Conservation (phyloP, 2,329 filamentous ascomycete genomes). For the Lecanicillium sp. region DNA sequence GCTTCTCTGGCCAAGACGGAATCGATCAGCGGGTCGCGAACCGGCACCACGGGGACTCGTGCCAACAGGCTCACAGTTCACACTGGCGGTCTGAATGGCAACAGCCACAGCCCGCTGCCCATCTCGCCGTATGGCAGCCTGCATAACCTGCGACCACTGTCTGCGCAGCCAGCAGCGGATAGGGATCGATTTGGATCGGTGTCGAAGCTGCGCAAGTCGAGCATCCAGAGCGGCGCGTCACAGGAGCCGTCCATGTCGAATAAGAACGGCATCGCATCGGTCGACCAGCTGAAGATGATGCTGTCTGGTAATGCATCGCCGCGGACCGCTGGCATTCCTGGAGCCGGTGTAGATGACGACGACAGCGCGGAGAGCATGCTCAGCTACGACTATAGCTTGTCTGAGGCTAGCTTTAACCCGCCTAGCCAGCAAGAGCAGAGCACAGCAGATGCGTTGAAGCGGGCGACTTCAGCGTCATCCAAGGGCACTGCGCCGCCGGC, state of each 20-base stretch:
- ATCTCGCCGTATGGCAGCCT: constrained; percentile 42
- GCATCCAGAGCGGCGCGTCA: constrained; percentile 42
- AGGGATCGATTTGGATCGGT: constrained; percentile 22
- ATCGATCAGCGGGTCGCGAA: constrained; percentile 68
- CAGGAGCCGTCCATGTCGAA: constrained; percentile 33
- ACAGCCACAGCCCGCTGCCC: constrained; percentile 29
- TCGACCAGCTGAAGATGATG: constrained; percentile 56
- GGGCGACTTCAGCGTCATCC: constrained; percentile 26
- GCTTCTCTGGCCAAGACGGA: constrained; percentile 62
- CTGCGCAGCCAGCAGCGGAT: constrained; percentile 29
- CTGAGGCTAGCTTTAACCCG: constrained; percentile 55
- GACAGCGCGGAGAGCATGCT: constrained; percentile 61
- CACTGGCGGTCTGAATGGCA: constrained; percentile 28
- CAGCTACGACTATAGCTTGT: constrained; percentile 60
- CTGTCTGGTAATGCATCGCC: constrained; percentile 41
- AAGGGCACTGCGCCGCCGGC: constrained; percentile 23
- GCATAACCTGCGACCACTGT: constrained; percentile 41
- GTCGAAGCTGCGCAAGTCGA: constrained; percentile 43
- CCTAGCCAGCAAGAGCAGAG: constrained; percentile 19
- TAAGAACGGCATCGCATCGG: constrained; percentile 46
- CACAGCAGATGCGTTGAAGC: constrained; percentile 20
- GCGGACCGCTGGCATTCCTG: constrained; percentile 29
- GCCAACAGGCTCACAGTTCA: constrained; percentile 50
- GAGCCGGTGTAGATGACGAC: constrained; percentile 30
- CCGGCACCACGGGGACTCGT: constrained; percentile 46